These are phyloP conservation scores for Cladosporium oxysporum DNA, from an alignment of 2,329 filamentous ascomycete species.

Conservation along the genomic window DNA sequence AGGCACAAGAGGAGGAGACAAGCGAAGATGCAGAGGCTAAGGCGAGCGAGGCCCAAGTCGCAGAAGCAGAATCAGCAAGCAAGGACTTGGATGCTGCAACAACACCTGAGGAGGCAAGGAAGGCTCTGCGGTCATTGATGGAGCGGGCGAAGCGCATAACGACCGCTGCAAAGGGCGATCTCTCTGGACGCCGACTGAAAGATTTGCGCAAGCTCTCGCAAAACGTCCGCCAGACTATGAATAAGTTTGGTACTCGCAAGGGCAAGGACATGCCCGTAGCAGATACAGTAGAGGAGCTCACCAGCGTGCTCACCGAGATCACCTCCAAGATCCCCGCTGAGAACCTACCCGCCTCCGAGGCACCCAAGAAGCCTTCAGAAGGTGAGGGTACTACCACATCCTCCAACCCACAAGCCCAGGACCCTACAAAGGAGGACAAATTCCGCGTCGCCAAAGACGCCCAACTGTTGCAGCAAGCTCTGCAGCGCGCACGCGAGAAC, in stretches of 20 bases:
- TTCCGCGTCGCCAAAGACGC: slow-evolving; percentile 59
- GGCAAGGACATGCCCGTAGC: slow-evolving; percentile 8
- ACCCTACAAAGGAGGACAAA: slow-evolving; percentile 46
- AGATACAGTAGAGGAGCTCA: slow-evolving; percentile 37
- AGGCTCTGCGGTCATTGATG: slow-evolving; percentile 57
- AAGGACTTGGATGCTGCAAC: slow-evolving; percentile 21
- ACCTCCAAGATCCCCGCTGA: slow-evolving; percentile 50
- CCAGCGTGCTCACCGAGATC: slow-evolving; percentile 38
- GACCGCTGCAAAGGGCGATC: slow-evolving; percentile 47
- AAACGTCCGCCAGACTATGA: slow-evolving; percentile 64
- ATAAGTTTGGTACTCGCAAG: slow-evolving; percentile 46
- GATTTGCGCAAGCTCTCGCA: slow-evolving; percentile 72
- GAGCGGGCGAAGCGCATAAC: slow-evolving; percentile 63
- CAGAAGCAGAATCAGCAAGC: slow-evolving; percentile 18
- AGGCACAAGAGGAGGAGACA: slow-evolving; percentile 30
- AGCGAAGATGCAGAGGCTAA: slow-evolving; percentile 16
- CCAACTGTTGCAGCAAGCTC: slow-evolving; percentile 55
- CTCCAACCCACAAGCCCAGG: slow-evolving; percentile 31
- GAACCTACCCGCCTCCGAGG: slow-evolving; percentile 22
- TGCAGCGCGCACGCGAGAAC: slow-evolving; percentile 70
- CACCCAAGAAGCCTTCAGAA: slow-evolving; percentile 28
- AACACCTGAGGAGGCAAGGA: slow-evolving; percentile 34
- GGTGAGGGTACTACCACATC: slow-evolving; percentile 21
- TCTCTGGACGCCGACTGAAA: slow-evolving; percentile 73
- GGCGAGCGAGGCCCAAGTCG: slow-evolving; percentile 26